phyloP scores from a whole-genome alignment of 225 moss, liverwort and hornwort species.

The Straminergon stramineum region DNA sequence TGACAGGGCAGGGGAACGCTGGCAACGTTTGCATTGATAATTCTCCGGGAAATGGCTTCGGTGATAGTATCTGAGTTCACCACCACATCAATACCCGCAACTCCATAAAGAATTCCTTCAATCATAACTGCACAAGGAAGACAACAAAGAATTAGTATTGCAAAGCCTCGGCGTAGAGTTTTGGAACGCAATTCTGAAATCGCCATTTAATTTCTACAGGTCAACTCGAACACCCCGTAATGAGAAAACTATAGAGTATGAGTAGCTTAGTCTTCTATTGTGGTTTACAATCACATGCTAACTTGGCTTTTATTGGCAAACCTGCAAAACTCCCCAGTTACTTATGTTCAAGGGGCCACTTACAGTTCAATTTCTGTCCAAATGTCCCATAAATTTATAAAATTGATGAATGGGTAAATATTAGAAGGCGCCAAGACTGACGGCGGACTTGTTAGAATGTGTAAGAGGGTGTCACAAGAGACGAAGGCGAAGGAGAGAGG shows the following conservation, averaged over 20 bases:
- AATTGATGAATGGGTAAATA: background rate
- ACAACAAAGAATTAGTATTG: background rate
- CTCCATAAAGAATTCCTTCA: constrained; percentile 33
- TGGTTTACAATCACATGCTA: background rate
- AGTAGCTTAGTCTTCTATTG: background rate
- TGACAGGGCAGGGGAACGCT: constrained; percentile 17
- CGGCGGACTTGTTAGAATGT: background rate
- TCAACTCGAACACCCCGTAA: background rate
- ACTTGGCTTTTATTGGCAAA: background rate
- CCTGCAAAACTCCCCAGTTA: background rate
- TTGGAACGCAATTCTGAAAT: background rate
- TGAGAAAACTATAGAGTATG: background rate
- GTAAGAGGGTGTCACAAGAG: background rate
- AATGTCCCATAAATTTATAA: background rate
- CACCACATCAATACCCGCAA: constrained; percentile 42
- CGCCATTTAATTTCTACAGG: background rate
- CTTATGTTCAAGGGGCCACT: background rate
- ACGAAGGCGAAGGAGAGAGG: background rate
- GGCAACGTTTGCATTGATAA: constrained; percentile 11
- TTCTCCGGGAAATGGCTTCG: constrained; percentile 15
- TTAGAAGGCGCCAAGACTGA: background rate
- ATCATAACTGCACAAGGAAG: constrained; percentile 7
- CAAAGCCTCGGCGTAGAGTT: background rate
- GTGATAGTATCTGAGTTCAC: constrained; percentile 6
- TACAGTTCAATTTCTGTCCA: background rate